phyloP scores from a whole-genome alignment of 176 grass and related monocot species.

The Raddia distichophylla region DNA sequence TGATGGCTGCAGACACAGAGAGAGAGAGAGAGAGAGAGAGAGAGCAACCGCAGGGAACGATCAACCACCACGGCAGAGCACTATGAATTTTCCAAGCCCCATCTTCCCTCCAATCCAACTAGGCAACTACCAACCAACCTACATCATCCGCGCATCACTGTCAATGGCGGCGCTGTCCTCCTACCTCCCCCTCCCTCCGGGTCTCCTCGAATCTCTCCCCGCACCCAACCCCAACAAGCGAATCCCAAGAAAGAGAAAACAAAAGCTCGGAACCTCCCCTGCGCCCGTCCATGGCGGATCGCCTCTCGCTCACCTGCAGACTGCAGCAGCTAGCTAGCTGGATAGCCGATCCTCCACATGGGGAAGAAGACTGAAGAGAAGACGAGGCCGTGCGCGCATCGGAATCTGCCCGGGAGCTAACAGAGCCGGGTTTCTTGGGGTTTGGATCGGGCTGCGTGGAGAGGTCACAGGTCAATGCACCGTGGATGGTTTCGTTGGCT shows the following conservation, averaged over 20 bases:
- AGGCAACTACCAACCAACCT: constrained; percentile 10
- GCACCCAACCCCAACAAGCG: constrained; percentile 27
- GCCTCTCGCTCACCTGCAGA: constrained; percentile 32
- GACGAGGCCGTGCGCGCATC: not conserved
- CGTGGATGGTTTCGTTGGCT: not conserved
- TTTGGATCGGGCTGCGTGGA: not conserved
- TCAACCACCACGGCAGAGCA: constrained; percentile 6
- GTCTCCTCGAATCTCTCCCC: not conserved
- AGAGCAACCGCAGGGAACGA: not conserved
- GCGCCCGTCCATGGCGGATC: not conserved
- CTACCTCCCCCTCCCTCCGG: not conserved
- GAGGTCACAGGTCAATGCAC: constrained; percentile 22
- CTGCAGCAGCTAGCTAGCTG: not conserved
- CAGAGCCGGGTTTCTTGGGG: constrained; percentile 1
- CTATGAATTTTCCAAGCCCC: not conserved
- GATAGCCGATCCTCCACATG: constrained; percentile 37
- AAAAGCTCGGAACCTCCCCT: not conserved
- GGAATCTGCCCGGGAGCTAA: not conserved
- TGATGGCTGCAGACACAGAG: no score
- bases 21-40: no score
- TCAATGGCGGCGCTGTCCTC: constrained; percentile 17
- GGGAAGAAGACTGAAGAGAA: not conserved
- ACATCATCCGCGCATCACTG: constrained; percentile 18
- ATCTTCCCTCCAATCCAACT: not conserved
- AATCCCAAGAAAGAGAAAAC: constrained; percentile 13